phyloP scores from a whole-genome alignment of 352 stramenopile species.

The Phytophthora pisi region DNA sequence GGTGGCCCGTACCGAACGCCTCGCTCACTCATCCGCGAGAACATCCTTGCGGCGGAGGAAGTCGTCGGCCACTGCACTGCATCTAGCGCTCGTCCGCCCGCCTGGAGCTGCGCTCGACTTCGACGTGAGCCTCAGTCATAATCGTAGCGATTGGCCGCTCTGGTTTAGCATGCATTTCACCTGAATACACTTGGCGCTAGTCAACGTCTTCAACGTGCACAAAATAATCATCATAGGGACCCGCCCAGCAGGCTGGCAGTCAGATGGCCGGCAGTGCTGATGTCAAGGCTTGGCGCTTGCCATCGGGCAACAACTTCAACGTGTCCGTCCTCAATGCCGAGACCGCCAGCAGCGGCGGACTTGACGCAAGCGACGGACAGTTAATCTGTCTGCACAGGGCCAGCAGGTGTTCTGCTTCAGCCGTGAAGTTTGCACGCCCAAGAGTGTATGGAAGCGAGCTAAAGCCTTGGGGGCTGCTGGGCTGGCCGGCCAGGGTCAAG shows the following conservation, averaged over 20 bases:
- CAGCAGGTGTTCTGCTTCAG: slow-evolving; percentile 28
- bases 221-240: not conserved
- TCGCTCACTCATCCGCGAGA: slow-evolving; percentile 1
- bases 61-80: not conserved
- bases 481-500: not conserved
- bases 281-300: not conserved
- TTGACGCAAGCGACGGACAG: not conserved
- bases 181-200: slow-evolving; percentile 19
- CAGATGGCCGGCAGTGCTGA: not conserved
- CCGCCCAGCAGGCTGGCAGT: not conserved
- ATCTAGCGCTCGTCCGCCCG: not conserved
- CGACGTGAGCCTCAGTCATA: slow-evolving; percentile 9
- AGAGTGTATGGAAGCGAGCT: not conserved
- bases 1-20: not conserved
- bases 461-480: too few species aligned
- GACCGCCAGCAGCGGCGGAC: not conserved
- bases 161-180: slow-evolving; percentile 36
- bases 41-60: not conserved
- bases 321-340: not conserved
- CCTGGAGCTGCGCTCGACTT: slow-evolving; percentile 12
- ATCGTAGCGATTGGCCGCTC: not conserved
- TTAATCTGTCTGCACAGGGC: not conserved
- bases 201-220: not conserved
- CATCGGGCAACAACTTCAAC: not conserved
- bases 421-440: slow-evolving; percentile 20